Conservation (phyloP, 208 protist genomes). For the Tritrichomonas foetus region DNA sequence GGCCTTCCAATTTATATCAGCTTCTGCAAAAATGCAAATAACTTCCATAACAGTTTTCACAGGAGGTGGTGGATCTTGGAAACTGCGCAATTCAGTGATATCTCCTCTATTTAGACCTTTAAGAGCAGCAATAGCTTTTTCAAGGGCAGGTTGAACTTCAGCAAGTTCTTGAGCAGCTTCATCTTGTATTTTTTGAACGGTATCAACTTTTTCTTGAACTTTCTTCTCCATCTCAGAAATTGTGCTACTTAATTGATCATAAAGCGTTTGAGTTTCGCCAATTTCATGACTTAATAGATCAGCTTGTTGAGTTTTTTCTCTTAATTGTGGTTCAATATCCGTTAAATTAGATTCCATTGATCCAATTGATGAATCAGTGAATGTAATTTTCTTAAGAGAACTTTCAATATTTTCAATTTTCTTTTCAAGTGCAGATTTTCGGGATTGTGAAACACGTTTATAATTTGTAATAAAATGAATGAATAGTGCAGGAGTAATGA, state of each 20-base stretch:
- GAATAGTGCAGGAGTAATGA: constrained; percentile 88
- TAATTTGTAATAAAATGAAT: constrained; percentile 78
- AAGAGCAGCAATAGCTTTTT: constrained; percentile 76
- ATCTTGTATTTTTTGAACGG: constrained; percentile 72
- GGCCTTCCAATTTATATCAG: constrained; percentile 59
- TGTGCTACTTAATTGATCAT: constrained; percentile 63
- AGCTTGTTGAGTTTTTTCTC: constrained; percentile 76
- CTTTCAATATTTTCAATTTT: not conserved
- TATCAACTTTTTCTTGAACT: constrained; percentile 55
- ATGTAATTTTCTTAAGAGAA: constrained; percentile 77
- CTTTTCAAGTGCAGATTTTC: constrained; percentile 56
- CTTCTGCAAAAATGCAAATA: constrained; percentile 85
- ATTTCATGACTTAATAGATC: constrained; percentile 79
- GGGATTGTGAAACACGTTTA: constrained; percentile 68
- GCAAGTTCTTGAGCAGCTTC: constrained; percentile 81
- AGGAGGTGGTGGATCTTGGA: constrained; percentile 78
- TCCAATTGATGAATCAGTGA: constrained; percentile 77
- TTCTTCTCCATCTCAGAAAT: constrained; percentile 70
- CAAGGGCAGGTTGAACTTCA: constrained; percentile 78
- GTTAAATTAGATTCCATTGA: constrained; percentile 83
- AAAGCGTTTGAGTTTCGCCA: constrained; percentile 71
- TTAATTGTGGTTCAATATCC: constrained; percentile 79
- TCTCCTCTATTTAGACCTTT: constrained; percentile 78
- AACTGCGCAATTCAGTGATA: constrained; percentile 83
- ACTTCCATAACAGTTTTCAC: constrained; percentile 87